Conservation (phyloP, 805 yeast genomes). For the Wickerhamiella cacticola region DNA sequence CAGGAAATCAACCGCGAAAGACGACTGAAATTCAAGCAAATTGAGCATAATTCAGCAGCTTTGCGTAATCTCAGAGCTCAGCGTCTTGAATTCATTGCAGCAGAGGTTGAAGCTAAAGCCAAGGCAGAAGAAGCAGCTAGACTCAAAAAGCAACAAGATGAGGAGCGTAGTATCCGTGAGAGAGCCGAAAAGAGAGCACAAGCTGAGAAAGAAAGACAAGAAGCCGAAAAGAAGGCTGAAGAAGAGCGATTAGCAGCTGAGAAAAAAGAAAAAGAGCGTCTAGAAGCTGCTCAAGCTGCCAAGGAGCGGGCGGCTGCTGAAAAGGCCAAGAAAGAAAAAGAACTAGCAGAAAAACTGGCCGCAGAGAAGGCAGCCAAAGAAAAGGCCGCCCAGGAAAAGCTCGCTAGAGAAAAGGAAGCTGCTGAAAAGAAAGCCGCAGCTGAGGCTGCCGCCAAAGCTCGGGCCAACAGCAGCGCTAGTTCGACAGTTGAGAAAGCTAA, state of each 20-base stretch:
- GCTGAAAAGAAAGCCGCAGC: slow-evolving; percentile 19
- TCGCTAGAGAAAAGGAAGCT: not conserved
- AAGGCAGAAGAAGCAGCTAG: slow-evolving; percentile 10
- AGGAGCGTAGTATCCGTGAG: slow-evolving; percentile 13
- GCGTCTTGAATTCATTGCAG: slow-evolving; percentile 6
- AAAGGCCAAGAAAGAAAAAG: slow-evolving; percentile 18
- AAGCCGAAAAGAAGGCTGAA: slow-evolving; percentile 11
- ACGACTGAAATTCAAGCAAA: not conserved
- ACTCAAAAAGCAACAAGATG: not conserved
- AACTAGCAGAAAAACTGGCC: slow-evolving; percentile 23
- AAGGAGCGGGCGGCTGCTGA: not conserved
- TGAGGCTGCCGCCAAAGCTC: slow-evolving; percentile 13
- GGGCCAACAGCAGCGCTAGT: not conserved
- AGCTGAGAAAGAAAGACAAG: slow-evolving; percentile 25
- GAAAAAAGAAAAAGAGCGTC: not conserved
- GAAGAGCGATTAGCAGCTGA: not conserved
- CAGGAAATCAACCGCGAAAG: slow-evolving; percentile 1
- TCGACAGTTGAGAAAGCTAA: not conserved
- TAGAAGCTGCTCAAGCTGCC: slow-evolving; percentile 11
- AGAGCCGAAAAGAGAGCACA: slow-evolving; percentile 19
- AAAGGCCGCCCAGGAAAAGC: slow-evolving; percentile 16
- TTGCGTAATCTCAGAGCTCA: slow-evolving; percentile 3
- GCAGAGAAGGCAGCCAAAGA: slow-evolving; percentile 24
- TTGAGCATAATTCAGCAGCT: not conserved
- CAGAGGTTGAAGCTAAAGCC: slow-evolving; percentile 18